Evolutionary conservation across 352 stramenopile species (phyloP), one percentile per base, ranked within the genome.

Genomic region (Bremia lactucae): DNA sequence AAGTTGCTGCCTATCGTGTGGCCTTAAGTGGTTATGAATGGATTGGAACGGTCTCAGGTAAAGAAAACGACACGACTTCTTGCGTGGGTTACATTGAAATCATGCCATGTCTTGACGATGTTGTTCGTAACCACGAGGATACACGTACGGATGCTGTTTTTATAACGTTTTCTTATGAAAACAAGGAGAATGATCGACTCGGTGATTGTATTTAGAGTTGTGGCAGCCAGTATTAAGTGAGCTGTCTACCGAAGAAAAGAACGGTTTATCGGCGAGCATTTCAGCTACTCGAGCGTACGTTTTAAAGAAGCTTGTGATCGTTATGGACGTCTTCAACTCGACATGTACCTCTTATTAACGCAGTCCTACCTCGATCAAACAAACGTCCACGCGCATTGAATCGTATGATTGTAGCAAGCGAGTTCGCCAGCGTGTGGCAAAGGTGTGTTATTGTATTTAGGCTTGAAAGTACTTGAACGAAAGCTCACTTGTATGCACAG

Each of bases 201-300:
- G 1, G 6, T 33, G n/a, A 13, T 33, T 11, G 8, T 33, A 13
- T 16, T 16, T 39, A 83, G 75, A 66, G 31, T 43, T 83, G 35
- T 88, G 75, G 75, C 71, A 84, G 34, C 75, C 75, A 16, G 60
- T 78, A 22, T 16, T 88, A 20, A 88, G 72, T 34, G 72, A 88
- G 39, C 49, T 88, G 20, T 79, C 65, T 10, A 63, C 42, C 51
- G 75, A 88, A 52, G 75, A 88, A 45, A 59, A 55, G 33, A 66
- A 74, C 47, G 80, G 78, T 69, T 68, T 88, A 59, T 63, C 67
- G 21, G 57, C 66, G 14, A 79, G 58, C 46, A 45, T 68, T 23
- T 53, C 49, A 22, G 39, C 54, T 45, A 18, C 55, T 37, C 63
- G 57, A 55, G 49, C 59, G 65, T 77, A 56, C 22, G 68, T 59